phyloP scores from a whole-genome alignment of 1,284 basidiomycete genomes.

The Laetiporus sulphureus region DNA sequence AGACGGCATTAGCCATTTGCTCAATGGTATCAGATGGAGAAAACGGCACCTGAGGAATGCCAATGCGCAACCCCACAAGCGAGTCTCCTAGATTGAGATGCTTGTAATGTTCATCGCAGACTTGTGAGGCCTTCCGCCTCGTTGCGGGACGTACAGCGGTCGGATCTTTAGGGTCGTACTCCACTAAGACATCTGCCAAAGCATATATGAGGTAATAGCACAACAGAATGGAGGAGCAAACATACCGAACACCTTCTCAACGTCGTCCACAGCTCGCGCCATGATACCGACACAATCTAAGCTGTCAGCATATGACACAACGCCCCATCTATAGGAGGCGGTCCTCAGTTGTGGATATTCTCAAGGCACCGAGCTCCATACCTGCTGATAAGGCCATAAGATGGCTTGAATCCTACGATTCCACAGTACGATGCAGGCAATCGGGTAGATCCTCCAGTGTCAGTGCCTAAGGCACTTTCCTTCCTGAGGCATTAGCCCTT shows the following conservation, averaged over 20 bases:
- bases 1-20: not conserved
- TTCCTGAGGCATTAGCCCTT: constrained; percentile 8
- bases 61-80: constrained; percentile 47
- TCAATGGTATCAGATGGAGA: not conserved
- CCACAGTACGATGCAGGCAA: constrained; percentile 94
- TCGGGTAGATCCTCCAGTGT: constrained; percentile 93
- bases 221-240: too few relatives aligned
- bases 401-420: constrained; percentile 88
- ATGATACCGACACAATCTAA: constrained; percentile 92
- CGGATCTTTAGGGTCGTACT: constrained; percentile 73
- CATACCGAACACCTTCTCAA: constrained; percentile 60
- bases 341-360: too few relatives aligned
- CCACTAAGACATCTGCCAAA: constrained; percentile 62
- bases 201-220: too few relatives aligned
- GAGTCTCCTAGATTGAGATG: constrained; percentile 10
- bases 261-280: constrained; percentile 44
- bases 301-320: constrained; percentile 91
- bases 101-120: constrained; percentile 9
- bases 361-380: too few relatives aligned
- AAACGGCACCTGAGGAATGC: constrained; percentile 42
- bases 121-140: constrained; percentile 27
- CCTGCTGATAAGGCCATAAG: constrained; percentile 89
- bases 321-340: constrained; percentile 74
- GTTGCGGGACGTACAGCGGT: constrained; percentile 53
- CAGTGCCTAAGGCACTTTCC: constrained; percentile 81